Conservation (phyloP, 768 basidiomycete genomes). For the Lanmaoa pseudosensibilis region DNA sequence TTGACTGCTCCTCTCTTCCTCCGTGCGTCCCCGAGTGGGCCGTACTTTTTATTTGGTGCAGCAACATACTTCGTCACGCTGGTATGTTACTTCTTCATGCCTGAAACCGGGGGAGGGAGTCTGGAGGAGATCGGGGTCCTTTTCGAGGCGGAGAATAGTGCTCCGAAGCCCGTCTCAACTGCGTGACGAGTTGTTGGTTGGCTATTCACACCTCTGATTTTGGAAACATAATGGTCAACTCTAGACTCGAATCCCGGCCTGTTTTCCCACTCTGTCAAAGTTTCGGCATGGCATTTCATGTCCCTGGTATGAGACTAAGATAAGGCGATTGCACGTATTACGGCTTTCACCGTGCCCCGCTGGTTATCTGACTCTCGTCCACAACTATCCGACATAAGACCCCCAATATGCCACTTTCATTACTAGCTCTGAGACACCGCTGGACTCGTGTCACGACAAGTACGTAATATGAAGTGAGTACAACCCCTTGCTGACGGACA, state of each 20-base stretch:
- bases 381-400: background rate
- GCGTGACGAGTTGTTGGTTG: background rate
- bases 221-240: background rate
- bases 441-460: background rate
- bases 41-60: conserved; percentile 48
- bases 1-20: conserved; percentile 50
- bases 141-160: conserved; percentile 30
- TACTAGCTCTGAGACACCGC: background rate
- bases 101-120: conserved; percentile 46
- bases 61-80: conserved; percentile 38
- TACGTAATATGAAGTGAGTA: background rate
- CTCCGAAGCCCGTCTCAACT: background rate
- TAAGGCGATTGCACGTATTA: background rate
- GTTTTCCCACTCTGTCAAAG: background rate
- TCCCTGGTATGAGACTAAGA: background rate
- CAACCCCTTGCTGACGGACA: conserved; percentile 1
- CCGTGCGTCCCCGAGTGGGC: conserved; percentile 42
- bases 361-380: background rate
- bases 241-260: background rate
- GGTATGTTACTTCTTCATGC: conserved; percentile 40
- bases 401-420: background rate
- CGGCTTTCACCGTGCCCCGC: background rate
- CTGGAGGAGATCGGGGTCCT: conserved; percentile 43
- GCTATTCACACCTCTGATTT: background rate
- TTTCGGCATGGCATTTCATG: background rate